Evolutionary conservation across 2,329 filamentous ascomycete genomes (phyloP), one percentile per base, ranked within the genome.

Genomic region (Fusarium paranaense): DNA sequence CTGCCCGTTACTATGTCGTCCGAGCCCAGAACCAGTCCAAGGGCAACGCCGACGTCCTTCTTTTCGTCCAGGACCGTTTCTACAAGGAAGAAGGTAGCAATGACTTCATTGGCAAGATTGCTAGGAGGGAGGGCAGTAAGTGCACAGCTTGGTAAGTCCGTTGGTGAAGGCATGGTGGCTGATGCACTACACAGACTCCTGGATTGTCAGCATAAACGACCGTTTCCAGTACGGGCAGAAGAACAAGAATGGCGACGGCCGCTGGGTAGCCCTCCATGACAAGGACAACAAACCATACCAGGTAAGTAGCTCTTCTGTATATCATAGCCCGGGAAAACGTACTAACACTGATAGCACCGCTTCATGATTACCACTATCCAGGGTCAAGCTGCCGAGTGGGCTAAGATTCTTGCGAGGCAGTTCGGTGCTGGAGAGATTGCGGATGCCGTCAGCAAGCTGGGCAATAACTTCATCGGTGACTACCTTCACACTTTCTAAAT

Each of bases 221-320:
- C 56, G 45, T 0, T 76, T 76, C 52, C 74, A 76, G 45, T 76
- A 76, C 5, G 74, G 74, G 3, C 47, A 76, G 71, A 74, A 69
- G 64, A 76, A 69, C 52, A 67, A 50, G 16, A 61, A n/a, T 22
- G 71, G 74, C 0, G 71, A 76, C 0, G 57, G 57, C 0, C 74
- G 74, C 10, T 76, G 73, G 73, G 16, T 76, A 2, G 64, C 30
- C 10, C 66, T 76, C 1, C 74, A 76, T 1, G 69, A 76, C n/a
- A 72, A 69, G 40, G 60, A 54, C 4, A 76, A 76, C 64, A 76
- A 70, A 32, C 30, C 57, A 1, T 74, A 69, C 11, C 74, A 76
- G 66, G 74, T 76, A 67, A 16, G 2, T 14, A 25, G 7, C 7
- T 25, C 42, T 16, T 25, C 1, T 25, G 7, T 25, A 6, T 4